phyloP scores from a whole-genome alignment of 2,329 filamentous ascomycete species.

The Phyllosticta citribraziliensis region DNA sequence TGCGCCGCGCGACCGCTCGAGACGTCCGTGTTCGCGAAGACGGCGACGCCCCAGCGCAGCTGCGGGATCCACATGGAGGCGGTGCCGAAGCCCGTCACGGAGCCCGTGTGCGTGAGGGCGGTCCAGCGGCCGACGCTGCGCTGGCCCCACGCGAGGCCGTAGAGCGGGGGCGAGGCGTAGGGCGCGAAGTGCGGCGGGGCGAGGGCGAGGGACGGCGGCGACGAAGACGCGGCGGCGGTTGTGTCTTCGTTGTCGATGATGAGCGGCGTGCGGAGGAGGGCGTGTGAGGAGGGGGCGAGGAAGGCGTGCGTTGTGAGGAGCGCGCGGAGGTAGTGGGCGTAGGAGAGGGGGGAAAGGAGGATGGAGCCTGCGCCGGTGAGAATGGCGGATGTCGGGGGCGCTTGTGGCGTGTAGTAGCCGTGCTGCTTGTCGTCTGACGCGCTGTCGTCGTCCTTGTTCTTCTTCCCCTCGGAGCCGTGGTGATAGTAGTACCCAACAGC shows the following conservation, averaged over 20 bases:
- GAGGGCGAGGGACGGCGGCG: too few species aligned
- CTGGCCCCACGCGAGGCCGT: constrained; percentile 1
- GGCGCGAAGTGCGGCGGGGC: not conserved
- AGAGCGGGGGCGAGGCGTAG: not conserved
- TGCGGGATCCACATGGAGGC: not conserved
- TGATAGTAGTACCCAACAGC: constrained; percentile 15
- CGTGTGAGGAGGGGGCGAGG: not conserved
- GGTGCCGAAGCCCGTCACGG: constrained; percentile 5
- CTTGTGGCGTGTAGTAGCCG: not conserved
- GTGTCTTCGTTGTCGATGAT: not conserved
- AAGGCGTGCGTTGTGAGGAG: constrained; percentile 11
- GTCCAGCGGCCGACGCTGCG: not conserved
- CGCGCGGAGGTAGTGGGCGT: constrained; percentile 18
- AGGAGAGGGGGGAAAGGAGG: constrained; percentile 16
- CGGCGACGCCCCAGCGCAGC: not conserved
- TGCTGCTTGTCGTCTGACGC: too few species aligned
- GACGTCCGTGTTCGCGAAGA: constrained; percentile 7
- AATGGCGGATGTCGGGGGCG: constrained; percentile 11
- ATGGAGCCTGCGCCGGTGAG: constrained; percentile 18
- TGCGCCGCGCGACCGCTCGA: not conserved
- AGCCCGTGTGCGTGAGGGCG: not conserved
- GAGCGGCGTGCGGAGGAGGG: constrained; percentile 5
- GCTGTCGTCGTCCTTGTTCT: too few species aligned
- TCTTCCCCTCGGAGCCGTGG: too few species aligned
- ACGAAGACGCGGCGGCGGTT: not conserved